These are phyloP conservation scores for Cordyceps cicadae DNA, from an alignment of 2,329 filamentous ascomycete species.

Conservation along the genomic window DNA sequence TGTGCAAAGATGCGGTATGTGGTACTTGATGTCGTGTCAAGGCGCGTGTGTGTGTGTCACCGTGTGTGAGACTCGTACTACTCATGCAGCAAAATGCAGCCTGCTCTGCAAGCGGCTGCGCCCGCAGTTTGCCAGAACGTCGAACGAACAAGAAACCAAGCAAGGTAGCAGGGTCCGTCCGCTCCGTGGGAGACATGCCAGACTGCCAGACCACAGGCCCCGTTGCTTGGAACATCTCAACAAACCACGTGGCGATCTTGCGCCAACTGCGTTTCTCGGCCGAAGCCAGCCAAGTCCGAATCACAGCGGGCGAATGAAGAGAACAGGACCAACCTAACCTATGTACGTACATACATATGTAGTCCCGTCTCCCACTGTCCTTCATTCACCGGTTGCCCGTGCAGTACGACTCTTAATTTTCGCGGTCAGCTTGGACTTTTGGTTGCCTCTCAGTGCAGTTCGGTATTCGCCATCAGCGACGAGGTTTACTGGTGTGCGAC, in stretches of 20 bases:
- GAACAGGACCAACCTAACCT: neutral
- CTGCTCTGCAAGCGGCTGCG: neutral
- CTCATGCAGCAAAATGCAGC: neutral
- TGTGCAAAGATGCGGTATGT: neutral
- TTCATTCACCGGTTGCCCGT: neutral
- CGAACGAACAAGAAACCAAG: neutral
- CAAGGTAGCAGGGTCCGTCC: neutral
- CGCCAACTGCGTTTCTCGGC: conserved; percentile 2
- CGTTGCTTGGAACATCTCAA: neutral
- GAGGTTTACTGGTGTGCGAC: no score
- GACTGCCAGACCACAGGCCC: neutral
- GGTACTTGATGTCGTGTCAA: neutral
- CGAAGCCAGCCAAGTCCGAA: neutral
- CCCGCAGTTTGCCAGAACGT: neutral
- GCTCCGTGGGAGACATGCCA: neutral
- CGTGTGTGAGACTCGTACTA: neutral
- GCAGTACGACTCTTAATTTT: neutral
- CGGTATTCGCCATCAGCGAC: no score
- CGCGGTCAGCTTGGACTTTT: no score
- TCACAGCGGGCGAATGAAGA: neutral
- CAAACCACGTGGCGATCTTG: conserved; percentile 10
- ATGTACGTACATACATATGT: no score
- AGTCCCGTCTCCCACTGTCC: neutral
- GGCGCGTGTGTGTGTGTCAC: no score
- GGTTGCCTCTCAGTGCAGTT: no score